Conservation (phyloP, 2,329 filamentous ascomycete genomes). For the Pleoardoris graminearum region DNA sequence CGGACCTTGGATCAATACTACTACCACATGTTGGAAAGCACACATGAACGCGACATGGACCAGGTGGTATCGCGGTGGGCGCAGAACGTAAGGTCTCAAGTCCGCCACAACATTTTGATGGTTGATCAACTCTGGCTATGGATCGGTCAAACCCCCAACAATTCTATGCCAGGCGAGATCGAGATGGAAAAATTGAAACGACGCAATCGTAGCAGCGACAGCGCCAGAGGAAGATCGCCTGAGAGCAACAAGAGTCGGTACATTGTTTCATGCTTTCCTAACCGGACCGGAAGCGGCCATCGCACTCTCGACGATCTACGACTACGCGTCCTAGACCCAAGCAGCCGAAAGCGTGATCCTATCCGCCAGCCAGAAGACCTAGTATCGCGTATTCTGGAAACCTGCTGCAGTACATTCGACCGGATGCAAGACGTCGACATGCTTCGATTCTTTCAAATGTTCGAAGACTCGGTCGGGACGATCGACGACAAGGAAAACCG, state of each 20-base stretch:
- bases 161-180: background rate
- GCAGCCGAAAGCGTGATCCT: background rate
- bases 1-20: slow-evolving; percentile 17
- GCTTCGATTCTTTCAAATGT: slow-evolving; percentile 17
- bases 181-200: background rate
- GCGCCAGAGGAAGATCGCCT: background rate
- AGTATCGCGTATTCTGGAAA: slow-evolving; percentile 13
- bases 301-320: slow-evolving; percentile 11
- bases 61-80: slow-evolving; percentile 17
- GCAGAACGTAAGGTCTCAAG: background rate
- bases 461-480: slow-evolving; percentile 12
- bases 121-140: slow-evolving; percentile 18
- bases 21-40: slow-evolving; percentile 17
- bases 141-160: background rate
- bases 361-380: slow-evolving; percentile 11
- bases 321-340: slow-evolving; percentile 5
- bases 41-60: slow-evolving; percentile 13
- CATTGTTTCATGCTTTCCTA: slow-evolving; percentile 11
- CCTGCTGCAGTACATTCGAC: slow-evolving; percentile 13
- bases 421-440: slow-evolving; percentile 8
- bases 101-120: slow-evolving; percentile 13
- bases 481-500: slow-evolving; percentile 14
- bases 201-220: background rate
- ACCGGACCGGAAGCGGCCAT: slow-evolving; percentile 9
- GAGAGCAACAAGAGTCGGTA: background rate